Base-by-base conservation (phyloP, 441 rosid genomes). In the Adansonia madagascariensis region DNA sequence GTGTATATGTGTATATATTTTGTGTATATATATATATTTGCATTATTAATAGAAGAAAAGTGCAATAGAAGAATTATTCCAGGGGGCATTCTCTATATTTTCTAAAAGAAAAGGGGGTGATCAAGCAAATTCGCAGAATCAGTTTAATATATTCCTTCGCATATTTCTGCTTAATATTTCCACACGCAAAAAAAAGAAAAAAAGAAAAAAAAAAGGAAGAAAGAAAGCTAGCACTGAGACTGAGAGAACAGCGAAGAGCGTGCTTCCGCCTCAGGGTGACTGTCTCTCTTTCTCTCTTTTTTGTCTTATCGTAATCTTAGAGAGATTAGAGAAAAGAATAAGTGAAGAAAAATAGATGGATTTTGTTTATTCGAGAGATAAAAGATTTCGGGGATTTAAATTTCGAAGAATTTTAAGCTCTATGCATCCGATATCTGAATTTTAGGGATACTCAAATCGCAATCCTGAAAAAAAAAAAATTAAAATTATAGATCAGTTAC, bases 211-310 rank as follows among this genome's bases (percentile, higher is more conserved):
- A 50, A 12, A 50, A 70, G 3, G 4, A 35, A 71, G 10, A 31
- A 24, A 11, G 35, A 17, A 14, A 55, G 27, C 75, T 31, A 55
- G 75, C 50, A 27, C 35, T 27, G 35, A 27, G 35, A 53, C 2
- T 68, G 41, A 55, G 49, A 17, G 75, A 35, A 50, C 63, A 71
- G 63, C 75, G 44, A 53, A 10, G 49, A 71, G 63, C 17, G 15
- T 70, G 74, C 60, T 50, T 70, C 39, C 55, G 74, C 61, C 61
- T 70, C 44, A 49, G 17, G 75, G 75, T 71, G 2, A 71, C 18
- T 71, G 17, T 31, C 7, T 35, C 39, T 2, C 35, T 55, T 6
- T 1, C 35, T 27, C 35, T 64, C 52, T 2, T 43, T 55, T 24
- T 10, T 20, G 8, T 52, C 6, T 57, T 20, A 10, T 69, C 73